Evolutionary conservation across 176 grass and related monocot genomes (phyloP).

Genomic region (Triticum urartu): DNA sequence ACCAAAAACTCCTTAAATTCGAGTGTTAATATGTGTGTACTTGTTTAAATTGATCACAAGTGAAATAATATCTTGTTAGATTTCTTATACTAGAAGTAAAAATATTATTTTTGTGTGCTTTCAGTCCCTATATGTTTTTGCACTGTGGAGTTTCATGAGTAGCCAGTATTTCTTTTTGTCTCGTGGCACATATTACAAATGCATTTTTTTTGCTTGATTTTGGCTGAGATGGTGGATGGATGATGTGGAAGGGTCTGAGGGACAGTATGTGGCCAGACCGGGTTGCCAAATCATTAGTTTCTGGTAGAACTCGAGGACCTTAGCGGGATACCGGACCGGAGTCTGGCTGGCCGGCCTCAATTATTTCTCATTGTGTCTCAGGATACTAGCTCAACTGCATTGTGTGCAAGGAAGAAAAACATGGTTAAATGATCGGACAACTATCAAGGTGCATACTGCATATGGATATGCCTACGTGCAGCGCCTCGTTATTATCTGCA

Average conservation of each 20-base stretch:
- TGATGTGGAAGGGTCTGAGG: neutral
- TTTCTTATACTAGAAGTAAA: no score
- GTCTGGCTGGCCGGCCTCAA: no score
- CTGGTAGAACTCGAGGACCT: conserved; percentile 28
- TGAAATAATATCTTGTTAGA: neutral
- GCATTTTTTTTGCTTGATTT: neutral
- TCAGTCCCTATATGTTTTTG: neutral
- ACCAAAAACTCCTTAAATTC: neutral
- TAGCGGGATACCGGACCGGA: neutral
- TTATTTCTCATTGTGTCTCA: no score
- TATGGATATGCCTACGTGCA: no score
- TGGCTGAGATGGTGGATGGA: neutral
- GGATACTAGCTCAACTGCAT: no score
- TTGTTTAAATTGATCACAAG: neutral
- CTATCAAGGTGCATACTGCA: neutral
- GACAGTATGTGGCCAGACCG: conserved; percentile 11
- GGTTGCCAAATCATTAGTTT: conserved; percentile 18
- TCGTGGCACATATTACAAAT: neutral
- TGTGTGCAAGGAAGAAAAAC: neutral
- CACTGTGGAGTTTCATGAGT: neutral
- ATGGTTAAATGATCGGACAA: neutral
- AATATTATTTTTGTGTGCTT: neutral
- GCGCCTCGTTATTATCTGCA: neutral
- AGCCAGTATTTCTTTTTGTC: neutral
- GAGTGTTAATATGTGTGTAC: neutral